Conservation (phyloP, 2,329 filamentous ascomycete genomes). For the Cephalotrichum gorgonifer region DNA sequence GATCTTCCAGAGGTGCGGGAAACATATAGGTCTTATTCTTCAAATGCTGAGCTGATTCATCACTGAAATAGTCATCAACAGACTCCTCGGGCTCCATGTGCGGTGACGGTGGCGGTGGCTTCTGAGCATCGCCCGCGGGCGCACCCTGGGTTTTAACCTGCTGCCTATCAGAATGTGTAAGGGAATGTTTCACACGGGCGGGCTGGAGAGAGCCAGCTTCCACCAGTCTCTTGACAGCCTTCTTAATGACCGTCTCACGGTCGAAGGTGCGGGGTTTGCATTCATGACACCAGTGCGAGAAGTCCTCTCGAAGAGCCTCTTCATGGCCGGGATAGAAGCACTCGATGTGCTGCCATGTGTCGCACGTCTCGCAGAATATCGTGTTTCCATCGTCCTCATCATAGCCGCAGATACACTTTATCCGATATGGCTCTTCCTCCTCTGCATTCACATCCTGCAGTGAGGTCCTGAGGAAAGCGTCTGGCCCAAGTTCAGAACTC, state of each 20-base stretch:
- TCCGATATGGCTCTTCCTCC: conserved; percentile 79
- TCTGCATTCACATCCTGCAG: conserved; percentile 37
- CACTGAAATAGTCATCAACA: too few relatives aligned
- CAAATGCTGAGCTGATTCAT: too few relatives aligned
- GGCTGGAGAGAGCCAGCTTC: too few relatives aligned
- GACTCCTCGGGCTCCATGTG: too few relatives aligned
- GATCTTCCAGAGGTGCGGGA: too few relatives aligned
- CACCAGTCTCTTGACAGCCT: too few relatives aligned
- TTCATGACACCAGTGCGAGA: conserved; percentile 78
- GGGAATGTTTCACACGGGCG: too few relatives aligned
- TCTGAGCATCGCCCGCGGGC: too few relatives aligned
- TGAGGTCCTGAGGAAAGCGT: background rate
- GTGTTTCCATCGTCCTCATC: conserved; percentile 94
- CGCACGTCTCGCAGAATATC: conserved; percentile 90
- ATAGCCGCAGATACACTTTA: conserved; percentile 95
- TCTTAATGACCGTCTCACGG: conserved; percentile 61
- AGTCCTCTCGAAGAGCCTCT: conserved; percentile 59
- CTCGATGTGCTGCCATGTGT: conserved; percentile 96
- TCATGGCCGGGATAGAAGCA: conserved; percentile 80
- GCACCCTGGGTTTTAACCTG: too few relatives aligned
- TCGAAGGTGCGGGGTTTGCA: conserved; percentile 75
- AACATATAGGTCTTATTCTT: too few relatives aligned
- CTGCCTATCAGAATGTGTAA: too few relatives aligned
- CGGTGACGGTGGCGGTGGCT: too few relatives aligned
- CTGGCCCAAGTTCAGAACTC: background rate